Conservation (phyloP, 2,329 filamentous ascomycete species). For the Epichloe bromicola region DNA sequence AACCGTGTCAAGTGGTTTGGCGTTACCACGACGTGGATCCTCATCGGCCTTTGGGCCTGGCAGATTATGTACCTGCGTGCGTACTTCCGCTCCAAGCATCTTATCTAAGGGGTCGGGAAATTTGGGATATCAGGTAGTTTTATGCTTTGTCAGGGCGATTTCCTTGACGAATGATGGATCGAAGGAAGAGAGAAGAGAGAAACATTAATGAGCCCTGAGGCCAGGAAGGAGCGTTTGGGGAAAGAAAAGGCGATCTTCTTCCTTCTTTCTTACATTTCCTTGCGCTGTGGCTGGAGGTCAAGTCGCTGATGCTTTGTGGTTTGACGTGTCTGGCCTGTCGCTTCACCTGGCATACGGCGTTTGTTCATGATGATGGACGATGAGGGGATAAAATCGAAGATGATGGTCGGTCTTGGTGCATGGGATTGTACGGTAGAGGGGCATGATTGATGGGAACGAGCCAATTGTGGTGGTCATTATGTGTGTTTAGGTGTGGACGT, state of each 20-base stretch:
- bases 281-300: too few relatives aligned
- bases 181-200: too few relatives aligned
- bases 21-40: slow-evolving; percentile 79
- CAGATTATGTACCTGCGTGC: slow-evolving; percentile 95
- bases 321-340: too few relatives aligned
- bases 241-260: too few relatives aligned
- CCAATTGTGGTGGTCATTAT: too few relatives aligned
- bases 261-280: too few relatives aligned
- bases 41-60: slow-evolving; percentile 84
- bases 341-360: neutral
- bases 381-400: neutral
- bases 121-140: slow-evolving; percentile 6
- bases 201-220: too few relatives aligned
- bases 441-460: neutral
- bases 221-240: too few relatives aligned
- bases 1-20: slow-evolving; percentile 98
- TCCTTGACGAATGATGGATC: too few relatives aligned
- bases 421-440: neutral
- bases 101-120: slow-evolving; percentile 18
- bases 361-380: neutral
- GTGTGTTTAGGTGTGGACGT: too few relatives aligned
- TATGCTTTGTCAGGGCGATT: neutral
- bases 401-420: neutral
- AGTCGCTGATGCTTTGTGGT: too few relatives aligned
- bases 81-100: slow-evolving; percentile 64